Base-by-base conservation (phyloP, 495 filamentous ascomycete genomes). In the Endocarpon pusillum region DNA sequence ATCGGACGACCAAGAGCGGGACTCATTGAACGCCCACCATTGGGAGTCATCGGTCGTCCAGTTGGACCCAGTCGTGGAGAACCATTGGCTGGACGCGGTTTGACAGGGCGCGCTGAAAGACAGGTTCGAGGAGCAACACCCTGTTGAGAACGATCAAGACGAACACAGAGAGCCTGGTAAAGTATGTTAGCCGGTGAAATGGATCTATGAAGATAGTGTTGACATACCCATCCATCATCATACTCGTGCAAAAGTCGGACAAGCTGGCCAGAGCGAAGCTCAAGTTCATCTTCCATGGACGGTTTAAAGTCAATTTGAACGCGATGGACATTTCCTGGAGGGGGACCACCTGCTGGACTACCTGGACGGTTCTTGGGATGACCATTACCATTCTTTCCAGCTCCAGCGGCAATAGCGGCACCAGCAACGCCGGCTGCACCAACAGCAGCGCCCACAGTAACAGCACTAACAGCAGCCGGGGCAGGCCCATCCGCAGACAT, bases 301-400 rank as follows among this genome's bases (percentile, higher is more conserved):
- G 89, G 91, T 45, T 71, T 80, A 56, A 96, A 99, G 51, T 94
- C 89, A 42, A 96, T 68, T 49, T 96, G 89, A 20, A 94, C 83
- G 38, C 89, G 81, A 52, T 99, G 77, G 38, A 89, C 80, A 39
- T 71, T 67, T 14, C 62, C 61, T 23, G 52, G 35, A 30, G 49
- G 38, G 21, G 43, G 38, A 35, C 66, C 73, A 35, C 61, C 65
- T 17, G 66, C 65, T 9, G 46, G 39, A n/a, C n/a, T n/a, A n/a
- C n/a, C n/a, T 11, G 23, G 19, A 5, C 28, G 5, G 12, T n/a
- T 5, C 5, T 14, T 31, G 12, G 14, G 12, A 5, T 14, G 28
- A 14, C 4, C 19, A 5, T 31, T 14, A 4, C 28, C 38, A 35
- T 49, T 43, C 10, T 46, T 49, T 25, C 40, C 37, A 19, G 35